Conservation (phyloP, 225 moss, liverwort and hornwort genomes). For the Physcomitrellopsis africana region DNA sequence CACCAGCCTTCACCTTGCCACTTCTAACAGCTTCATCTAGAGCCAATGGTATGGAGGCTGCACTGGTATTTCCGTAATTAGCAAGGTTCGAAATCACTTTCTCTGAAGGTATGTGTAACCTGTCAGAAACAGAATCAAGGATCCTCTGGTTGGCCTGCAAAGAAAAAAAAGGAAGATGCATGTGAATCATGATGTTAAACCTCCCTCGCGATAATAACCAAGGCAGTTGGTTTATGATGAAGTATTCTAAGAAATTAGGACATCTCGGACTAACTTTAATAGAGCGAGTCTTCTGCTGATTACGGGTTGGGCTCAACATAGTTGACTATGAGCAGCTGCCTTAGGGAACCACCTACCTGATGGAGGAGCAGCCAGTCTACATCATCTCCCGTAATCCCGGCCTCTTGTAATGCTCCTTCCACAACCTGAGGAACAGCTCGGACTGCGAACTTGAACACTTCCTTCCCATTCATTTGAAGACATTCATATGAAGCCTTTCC, state of each 20-base stretch:
- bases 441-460: constrained; percentile 92
- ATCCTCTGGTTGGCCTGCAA: constrained; percentile 98
- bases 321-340: background rate
- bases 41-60: constrained; percentile 94
- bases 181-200: background rate
- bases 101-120: constrained; percentile 82
- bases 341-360: constrained; percentile 57
- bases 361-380: constrained; percentile 95
- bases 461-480: constrained; percentile 95
- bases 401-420: constrained; percentile 87
- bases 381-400: constrained; percentile 79
- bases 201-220: background rate
- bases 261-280: background rate
- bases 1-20: constrained; percentile 83
- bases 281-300: background rate
- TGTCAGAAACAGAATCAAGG: constrained; percentile 81
- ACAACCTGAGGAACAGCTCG: constrained; percentile 91
- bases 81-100: constrained; percentile 90
- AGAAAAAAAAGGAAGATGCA: background rate
- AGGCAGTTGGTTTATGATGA: background rate
- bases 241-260: background rate
- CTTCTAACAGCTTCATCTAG: constrained; percentile 97
- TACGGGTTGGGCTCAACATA: background rate
- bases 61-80: constrained; percentile 95
- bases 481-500: constrained; percentile 65